Base-by-base conservation (phyloP, 805 yeast genomes). In the Wickerhamiella vanderwaltii region DNA sequence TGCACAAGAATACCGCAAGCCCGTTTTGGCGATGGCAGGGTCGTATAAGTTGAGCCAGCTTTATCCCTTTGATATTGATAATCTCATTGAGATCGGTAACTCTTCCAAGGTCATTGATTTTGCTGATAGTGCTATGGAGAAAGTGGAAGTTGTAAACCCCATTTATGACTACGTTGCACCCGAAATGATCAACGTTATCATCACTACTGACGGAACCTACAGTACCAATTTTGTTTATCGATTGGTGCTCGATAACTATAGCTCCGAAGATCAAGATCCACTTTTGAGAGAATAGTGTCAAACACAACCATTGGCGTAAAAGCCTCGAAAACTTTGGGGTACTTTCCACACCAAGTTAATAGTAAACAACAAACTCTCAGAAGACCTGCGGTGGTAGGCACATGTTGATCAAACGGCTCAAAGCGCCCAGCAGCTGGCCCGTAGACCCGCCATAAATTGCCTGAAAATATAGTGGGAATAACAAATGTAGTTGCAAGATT, bases 181-280 rank as follows among this genome's bases (percentile, higher is more conserved):
- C 0, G 97, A 88, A 54, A 77, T 82, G 55, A 82, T 91, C 48
- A 96, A 91, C 61, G 85, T 91, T 46, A 85, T 81, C 60, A 83
- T 91, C 53, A 88, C 98, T 9, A 88, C 91, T 58, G 74, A 87
- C 62, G 98, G 97, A 38, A 97, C 97, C 12, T 86, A 82, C 58
- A 83, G 97, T 19, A 97, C 98, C 35, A 84, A 88, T 53, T 91
- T 91, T 64, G 81, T 91, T 42, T 91, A 91, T 62, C 78, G 98
- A 62, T 81, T 91, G 43, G 94, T 91, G 16, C 73, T 87, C 65
- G 98, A 91, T 61, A 85, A 88, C 62, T 91, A 91, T 62, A 80
- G 81, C 60, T 74, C 78, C 41, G 86, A 79, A 53, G 97, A 91
- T 64, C 54, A 48, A 41, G 39, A 42, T 13, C 49, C 52, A 4